These are phyloP conservation scores for Nakaseomyces kungkrabaensis DNA, from an alignment of 1,139 yeast genomes.

Conservation along the genomic window DNA sequence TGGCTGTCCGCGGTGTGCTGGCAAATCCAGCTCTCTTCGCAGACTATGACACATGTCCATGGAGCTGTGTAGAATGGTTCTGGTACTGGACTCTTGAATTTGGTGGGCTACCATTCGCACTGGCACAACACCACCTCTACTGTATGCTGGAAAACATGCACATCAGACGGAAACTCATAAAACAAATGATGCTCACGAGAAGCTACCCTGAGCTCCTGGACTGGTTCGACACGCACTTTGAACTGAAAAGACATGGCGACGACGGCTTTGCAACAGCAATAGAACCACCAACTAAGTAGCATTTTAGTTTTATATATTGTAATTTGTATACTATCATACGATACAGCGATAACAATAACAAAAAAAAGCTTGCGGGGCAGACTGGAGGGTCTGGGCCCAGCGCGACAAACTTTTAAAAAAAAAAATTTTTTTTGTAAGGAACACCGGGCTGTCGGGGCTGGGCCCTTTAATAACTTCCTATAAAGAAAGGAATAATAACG, in stretches of 20 bases:
- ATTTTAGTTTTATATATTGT: too few species aligned
- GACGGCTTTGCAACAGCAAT: conserved; percentile 53
- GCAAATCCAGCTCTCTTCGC: conserved; percentile 82
- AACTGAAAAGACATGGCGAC: conserved; percentile 56
- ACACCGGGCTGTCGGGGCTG: too few species aligned
- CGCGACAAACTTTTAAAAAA: too few species aligned
- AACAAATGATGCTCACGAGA: conserved; percentile 53
- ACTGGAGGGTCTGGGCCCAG: too few species aligned
- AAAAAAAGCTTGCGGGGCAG: too few species aligned
- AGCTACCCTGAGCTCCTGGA: conserved; percentile 59
- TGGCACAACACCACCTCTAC: conserved; percentile 77
- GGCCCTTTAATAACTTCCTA: too few species aligned
- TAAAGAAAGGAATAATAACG: too few species aligned
- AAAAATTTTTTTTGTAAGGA: too few species aligned
- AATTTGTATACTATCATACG: too few species aligned
- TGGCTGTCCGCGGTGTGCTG: conserved; percentile 89
- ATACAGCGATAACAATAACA: too few species aligned
- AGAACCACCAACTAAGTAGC: conserved; percentile 36
- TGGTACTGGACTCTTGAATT: conserved; percentile 70
- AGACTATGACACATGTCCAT: conserved; percentile 66
- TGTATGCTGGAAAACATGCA: conserved; percentile 64
- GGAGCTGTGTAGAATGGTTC: conserved; percentile 81
- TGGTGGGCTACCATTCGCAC: conserved; percentile 68
- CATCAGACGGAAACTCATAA: conserved; percentile 44
- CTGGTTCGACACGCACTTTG: conserved; percentile 69